A percentile compares a stretch with the other conserved stretches of the same genome.
phyloP scores from a whole-genome alignment of 345 rosid genomes.

The Microcos paniculata region DNA sequence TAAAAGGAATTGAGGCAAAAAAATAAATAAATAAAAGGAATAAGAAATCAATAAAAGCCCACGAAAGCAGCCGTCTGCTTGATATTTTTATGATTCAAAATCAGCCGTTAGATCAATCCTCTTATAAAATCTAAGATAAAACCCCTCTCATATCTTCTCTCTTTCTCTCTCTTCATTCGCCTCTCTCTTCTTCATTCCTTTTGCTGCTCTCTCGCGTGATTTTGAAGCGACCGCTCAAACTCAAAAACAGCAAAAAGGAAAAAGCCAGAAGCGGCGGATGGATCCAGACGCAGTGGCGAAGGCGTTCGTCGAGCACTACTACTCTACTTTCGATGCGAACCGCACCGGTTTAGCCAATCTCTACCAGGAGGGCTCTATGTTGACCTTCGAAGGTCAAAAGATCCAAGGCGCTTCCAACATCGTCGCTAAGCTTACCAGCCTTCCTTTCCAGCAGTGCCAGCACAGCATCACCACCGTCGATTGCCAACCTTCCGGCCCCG shows the following conservation, averaged over 20 bases:
- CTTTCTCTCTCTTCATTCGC: background rate
- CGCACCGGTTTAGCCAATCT: conserved; percentile 60
- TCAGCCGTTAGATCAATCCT: conserved; percentile 3
- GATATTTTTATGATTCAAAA: background rate
- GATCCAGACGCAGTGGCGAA: conserved; percentile 80
- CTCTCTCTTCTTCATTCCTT: background rate
- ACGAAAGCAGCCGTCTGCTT: background rate
- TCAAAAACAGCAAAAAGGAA: background rate
- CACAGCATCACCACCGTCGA: conserved; percentile 83
- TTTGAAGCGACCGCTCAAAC: conserved; percentile 17
- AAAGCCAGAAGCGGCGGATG: conserved; percentile 33
- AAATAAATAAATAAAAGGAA: too few relatives aligned
- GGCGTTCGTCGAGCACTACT: conserved; percentile 95
- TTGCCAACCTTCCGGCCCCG: conserved; percentile 98
- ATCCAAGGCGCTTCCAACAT: conserved; percentile 74
- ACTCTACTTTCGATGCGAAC: conserved; percentile 75
- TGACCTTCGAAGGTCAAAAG: conserved; percentile 96
- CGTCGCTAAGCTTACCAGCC: conserved; percentile 75
- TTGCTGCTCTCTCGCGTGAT: conserved; percentile 20
- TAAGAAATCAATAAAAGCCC: too few relatives aligned
- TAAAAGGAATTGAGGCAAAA: too few relatives aligned
- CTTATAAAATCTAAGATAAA: background rate
- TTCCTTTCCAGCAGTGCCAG: conserved; percentile 94
- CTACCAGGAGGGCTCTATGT: conserved; percentile 84
- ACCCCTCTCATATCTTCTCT: background rate